Percentiles rank a stretch among this genome's conserved stretches.
Conservation (phyloP, 169 alveolate species). For the Hepatocystis sp. region DNA sequence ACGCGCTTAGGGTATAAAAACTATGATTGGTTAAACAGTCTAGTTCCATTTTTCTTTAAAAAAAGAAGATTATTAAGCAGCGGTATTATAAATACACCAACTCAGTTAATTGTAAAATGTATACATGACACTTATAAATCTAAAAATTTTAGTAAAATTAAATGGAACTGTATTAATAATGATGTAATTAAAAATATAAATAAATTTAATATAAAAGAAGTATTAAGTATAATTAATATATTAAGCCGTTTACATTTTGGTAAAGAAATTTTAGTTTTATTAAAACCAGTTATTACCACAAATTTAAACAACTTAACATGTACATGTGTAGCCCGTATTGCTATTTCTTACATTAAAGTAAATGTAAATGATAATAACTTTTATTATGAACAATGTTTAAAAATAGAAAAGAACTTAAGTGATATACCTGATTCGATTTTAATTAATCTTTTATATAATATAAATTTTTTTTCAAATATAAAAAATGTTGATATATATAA, state of each 20-base stretch:
- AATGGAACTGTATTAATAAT: conserved; percentile 61
- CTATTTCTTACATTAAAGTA: conserved; percentile 43
- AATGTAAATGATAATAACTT: conserved; percentile 35
- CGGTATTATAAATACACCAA: conserved; percentile 23
- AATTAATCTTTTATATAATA: conserved; percentile 27
- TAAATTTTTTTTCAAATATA: conserved; percentile 19
- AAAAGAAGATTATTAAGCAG: conserved; percentile 4
- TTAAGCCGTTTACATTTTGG: conserved; percentile 62
- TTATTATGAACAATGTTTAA: conserved; percentile 21
- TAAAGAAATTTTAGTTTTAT: conserved; percentile 19
- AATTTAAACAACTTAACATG: conserved; percentile 17
- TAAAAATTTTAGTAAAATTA: conserved; percentile 64
- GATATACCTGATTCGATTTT: conserved; percentile 13
- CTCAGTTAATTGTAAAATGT: conserved; percentile 62
- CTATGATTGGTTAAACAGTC: neutral
- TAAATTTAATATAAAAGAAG: conserved; percentile 43
- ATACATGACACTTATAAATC: conserved; percentile 61
- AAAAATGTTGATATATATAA: conserved; percentile 20
- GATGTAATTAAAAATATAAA: conserved; percentile 45
- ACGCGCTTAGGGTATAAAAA: too few relatives aligned
- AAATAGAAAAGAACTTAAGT: conserved; percentile 7
- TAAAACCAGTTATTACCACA: conserved; percentile 8
- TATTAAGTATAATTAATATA: conserved; percentile 30
- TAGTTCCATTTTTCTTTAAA: neutral
- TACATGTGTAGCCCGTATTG: conserved; percentile 7